Evolutionary conservation across 305 asterid species (phyloP), one percentile per base, ranked within the genome.

Genomic region (Fraxinus albicans): DNA sequence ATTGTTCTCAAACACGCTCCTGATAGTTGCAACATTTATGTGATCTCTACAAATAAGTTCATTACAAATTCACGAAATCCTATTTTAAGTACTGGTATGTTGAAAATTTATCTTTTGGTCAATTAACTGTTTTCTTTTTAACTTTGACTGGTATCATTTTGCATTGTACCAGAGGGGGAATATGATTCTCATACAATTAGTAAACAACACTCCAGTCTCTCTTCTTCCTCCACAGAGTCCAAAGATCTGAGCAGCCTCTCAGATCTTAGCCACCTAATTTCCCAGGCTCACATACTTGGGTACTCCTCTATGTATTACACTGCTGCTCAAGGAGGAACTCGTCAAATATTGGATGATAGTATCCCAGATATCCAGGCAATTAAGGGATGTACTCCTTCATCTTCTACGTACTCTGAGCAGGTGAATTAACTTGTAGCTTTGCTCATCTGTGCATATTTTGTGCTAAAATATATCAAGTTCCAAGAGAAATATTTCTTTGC

Each of bases 1-100:
- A 76, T 89, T 84, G 89, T 94, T 85, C 93, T 91, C 82, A 91
- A 87, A 85, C 84, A 90, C 85, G 95, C 97, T 79, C 98, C 95
- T 81, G 88, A 83, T 4, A 82, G 90, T 40, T 93, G 98, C 73
- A 82, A 85, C 79, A 69, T 94, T 73, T 88, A 87, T 88, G 94
- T 92, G 83, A 89, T 95, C 79, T 90, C 92, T 69, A 85, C 82
- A 83, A 81, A 87, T 78, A 90, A 88, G 86, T 82, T 87, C 85
- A 83, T 85, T 79, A 83, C 91, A 75, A 94, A 92, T 85, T 89
- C 92, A 25, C 77, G 78, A 78, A 81, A 90, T 81, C 88, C 93
- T 81, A 81, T 80, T 79, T 83, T 83, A 81, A 83, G 80, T 63
- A 53, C 85, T 19, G 97, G 99, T 94, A 91, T 67, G 86, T 79